Conservation (phyloP, 176 grass and related monocot species). For the Oryza meyeriana region DNA sequence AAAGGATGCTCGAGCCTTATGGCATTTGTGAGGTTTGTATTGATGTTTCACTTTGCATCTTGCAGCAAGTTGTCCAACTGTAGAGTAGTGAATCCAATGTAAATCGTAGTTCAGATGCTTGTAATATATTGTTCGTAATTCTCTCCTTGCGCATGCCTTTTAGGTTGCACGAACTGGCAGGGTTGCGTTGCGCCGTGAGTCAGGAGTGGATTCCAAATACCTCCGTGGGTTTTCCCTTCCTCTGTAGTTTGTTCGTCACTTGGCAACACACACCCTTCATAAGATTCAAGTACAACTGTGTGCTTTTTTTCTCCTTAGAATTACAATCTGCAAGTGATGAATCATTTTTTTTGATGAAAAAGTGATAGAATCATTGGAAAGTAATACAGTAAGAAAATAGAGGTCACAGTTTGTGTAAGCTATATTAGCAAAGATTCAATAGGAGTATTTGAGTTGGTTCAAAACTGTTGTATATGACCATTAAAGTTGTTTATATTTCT, state of each 20-base stretch:
- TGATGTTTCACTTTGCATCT: neutral
- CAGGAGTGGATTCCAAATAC: constrained; percentile 67
- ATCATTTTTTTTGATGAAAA: too few relatives aligned
- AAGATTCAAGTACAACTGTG: neutral
- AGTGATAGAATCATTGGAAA: too few relatives aligned
- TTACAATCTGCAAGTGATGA: too few relatives aligned
- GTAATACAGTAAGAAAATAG: too few relatives aligned
- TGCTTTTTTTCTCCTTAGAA: neutral
- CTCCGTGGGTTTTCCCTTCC: constrained; percentile 52
- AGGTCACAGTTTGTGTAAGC: too few relatives aligned
- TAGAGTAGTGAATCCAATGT: too few relatives aligned
- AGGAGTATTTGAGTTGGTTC: too few relatives aligned
- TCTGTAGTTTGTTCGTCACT: neutral
- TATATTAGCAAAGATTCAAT: too few relatives aligned
- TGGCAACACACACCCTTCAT: neutral
- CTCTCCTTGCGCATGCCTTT: neutral
- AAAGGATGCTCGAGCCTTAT: constrained; percentile 89
- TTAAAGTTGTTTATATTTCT: too few relatives aligned
- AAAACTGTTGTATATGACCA: too few relatives aligned
- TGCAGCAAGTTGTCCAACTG: neutral
- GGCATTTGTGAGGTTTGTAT: constrained; percentile 89
- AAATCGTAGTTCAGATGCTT: neutral
- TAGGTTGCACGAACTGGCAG: constrained; percentile 82
- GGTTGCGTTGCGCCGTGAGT: constrained; percentile 61
- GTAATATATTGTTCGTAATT: neutral